phyloP scores from a whole-genome alignment of 257 asterid species.

The Pogostemon cablin region DNA sequence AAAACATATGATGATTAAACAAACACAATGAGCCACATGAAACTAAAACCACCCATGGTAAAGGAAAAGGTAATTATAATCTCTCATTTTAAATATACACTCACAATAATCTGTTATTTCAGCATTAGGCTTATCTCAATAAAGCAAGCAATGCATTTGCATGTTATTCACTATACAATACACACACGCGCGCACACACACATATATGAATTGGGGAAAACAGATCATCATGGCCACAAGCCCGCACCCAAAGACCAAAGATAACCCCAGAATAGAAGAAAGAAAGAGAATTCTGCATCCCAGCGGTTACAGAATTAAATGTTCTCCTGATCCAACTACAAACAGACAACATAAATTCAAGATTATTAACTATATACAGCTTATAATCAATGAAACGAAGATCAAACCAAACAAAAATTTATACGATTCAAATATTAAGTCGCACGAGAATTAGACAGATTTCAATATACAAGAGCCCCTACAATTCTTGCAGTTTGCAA shows the following conservation, averaged over 20 bases:
- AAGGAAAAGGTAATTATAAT: neutral
- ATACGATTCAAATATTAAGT: neutral
- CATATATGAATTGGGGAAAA: neutral
- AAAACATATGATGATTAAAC: neutral
- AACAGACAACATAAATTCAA: too few species aligned
- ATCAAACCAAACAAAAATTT: neutral
- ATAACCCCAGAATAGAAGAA: neutral
- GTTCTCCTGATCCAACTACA: conserved; percentile 26
- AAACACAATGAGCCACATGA: neutral
- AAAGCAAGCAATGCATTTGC: conserved; percentile 10
- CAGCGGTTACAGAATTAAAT: neutral
- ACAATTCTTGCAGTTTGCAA: neutral
- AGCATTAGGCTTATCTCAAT: neutral
- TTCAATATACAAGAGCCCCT: neutral
- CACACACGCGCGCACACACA: too few species aligned
- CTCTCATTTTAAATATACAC: neutral
- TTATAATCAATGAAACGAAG: neutral
- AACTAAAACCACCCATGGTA: neutral
- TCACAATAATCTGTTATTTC: neutral
- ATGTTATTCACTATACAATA: neutral
- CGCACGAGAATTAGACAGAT: neutral
- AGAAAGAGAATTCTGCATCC: conserved; percentile 5
- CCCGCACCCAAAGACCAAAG: conserved; percentile 29
- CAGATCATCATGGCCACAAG: neutral
- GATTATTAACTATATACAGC: neutral